Evolutionary conservation across 768 basidiomycete genomes (phyloP), one percentile per base, ranked within the genome.

Genomic region (Sporobolomyces phaffii): DNA sequence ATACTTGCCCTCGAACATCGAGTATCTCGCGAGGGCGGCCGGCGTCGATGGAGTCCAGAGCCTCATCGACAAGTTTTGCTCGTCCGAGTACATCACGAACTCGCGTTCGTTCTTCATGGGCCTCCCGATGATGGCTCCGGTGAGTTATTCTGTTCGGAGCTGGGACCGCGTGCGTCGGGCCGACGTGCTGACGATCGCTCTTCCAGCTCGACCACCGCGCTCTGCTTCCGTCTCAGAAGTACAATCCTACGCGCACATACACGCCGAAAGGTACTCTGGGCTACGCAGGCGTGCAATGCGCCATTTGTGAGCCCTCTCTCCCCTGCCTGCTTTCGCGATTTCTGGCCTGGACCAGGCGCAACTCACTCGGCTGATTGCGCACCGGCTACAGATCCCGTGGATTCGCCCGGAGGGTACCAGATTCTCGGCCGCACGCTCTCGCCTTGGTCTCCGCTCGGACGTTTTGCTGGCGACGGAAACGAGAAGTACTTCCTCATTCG

Each of bases 261-360:
- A 88, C 87, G 0, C 84, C 86, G 0, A 73, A 86, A 83, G 87
- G 86, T 15, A 85, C 86, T 0, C 80, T 87, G n/a, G 86, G 86
- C 1, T 83, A 86, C 26, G 87, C 86, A 2, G 86, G 87, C 0
- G 81, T 83, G 0, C 82, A 86, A 5, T 81, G 83, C 6, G 86
- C 85, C 0, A 86, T 86, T 43, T 86, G n/a, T n/a, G n/a, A n/a
- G n/a, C n/a, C n/a, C n/a, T n/a, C n/a, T n/a, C n/a, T n/a, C n/a
- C n/a, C n/a, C n/a, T n/a, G n/a, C n/a, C n/a, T n/a, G n/a, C n/a
- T n/a, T n/a, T n/a, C n/a, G n/a, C n/a, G n/a, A n/a, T n/a, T n/a
- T n/a, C n/a, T n/a, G n/a, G n/a, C n/a, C n/a, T n/a, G n/a, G n/a
- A n/a, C n/a, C n/a, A n/a, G n/a, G n/a, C n/a, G n/a, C n/a, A n/a